phyloP scores from a whole-genome alignment of 768 basidiomycete species.

The Astraeus odoratus region DNA sequence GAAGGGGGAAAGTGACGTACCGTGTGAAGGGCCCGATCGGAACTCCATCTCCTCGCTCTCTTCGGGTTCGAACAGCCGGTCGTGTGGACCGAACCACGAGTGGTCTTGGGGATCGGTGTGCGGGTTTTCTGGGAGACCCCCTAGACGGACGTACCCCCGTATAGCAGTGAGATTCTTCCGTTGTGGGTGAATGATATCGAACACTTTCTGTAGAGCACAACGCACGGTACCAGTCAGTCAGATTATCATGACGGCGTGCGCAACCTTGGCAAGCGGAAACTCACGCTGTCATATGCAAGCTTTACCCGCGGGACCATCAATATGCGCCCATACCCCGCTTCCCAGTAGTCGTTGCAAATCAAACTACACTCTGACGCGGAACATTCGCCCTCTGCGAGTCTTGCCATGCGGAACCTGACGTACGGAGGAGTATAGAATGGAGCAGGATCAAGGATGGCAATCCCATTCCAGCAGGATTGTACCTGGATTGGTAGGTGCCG shows the following conservation, averaged over 20 bases:
- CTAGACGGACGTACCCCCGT: constrained; percentile 87
- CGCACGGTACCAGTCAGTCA: too few species aligned
- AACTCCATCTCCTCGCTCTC: constrained; percentile 77
- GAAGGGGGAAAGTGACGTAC: constrained; percentile 39
- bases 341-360: constrained; percentile 99
- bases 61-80: constrained; percentile 85
- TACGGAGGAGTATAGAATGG: constrained; percentile 91
- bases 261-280: constrained; percentile 14
- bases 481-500: constrained; percentile 92
- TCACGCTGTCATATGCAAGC: constrained; percentile 85
- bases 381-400: constrained; percentile 81
- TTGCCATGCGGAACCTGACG: constrained; percentile 94
- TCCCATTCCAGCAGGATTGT: constrained; percentile 98
- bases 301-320: constrained; percentile 98
- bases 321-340: constrained; percentile 90
- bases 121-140: constrained; percentile 95
- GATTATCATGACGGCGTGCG: too few species aligned
- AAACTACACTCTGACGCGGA: constrained; percentile 93
- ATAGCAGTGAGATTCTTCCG: constrained; percentile 94
- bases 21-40: constrained; percentile 74
- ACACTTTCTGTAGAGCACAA: constrained; percentile 66
- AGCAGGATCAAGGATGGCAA: constrained; percentile 91
- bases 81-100: constrained; percentile 97
- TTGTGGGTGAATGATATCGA: constrained; percentile 86
- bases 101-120: constrained; percentile 95